phyloP scores from a whole-genome alignment of 2,329 filamentous ascomycete species.

The Dendrostoma leiphaemia region DNA sequence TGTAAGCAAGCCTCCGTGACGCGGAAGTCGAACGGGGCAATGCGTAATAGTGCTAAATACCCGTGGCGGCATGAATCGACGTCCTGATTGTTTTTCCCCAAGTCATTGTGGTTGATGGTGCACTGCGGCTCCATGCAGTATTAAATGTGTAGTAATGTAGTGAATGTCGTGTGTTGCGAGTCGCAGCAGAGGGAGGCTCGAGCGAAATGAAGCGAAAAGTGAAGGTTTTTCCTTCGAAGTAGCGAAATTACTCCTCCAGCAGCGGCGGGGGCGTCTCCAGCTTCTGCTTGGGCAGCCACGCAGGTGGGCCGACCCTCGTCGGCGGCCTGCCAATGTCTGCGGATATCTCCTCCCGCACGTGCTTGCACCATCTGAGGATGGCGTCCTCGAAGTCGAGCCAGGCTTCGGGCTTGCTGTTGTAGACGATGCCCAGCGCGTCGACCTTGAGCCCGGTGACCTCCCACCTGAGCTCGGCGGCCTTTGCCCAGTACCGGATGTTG shows the following conservation, averaged over 20 bases:
- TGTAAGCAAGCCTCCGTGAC: neutral
- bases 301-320: slow-evolving; percentile 17
- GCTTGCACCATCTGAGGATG: slow-evolving; percentile 77
- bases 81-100: neutral
- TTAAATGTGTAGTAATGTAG: neutral
- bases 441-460: slow-evolving; percentile 74
- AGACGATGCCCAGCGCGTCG: slow-evolving; percentile 84
- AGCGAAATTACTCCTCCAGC: slow-evolving; percentile 10
- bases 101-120: neutral
- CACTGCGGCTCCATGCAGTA: neutral
- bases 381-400: slow-evolving; percentile 85
- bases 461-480: slow-evolving; percentile 92
- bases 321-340: slow-evolving; percentile 47
- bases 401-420: slow-evolving; percentile 64
- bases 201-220: neutral
- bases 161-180: neutral
- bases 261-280: slow-evolving; percentile 7
- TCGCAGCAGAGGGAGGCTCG: neutral
- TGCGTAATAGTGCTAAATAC: neutral
- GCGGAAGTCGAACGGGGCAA: neutral
- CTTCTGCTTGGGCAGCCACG: slow-evolving; percentile 13
- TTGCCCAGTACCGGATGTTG: slow-evolving; percentile 93
- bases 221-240: neutral
- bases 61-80: neutral
- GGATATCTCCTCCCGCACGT: slow-evolving; percentile 79